Evolutionary conservation across 208 protist genomes (phyloP).

Genomic region (Strigomonas culicis): DNA sequence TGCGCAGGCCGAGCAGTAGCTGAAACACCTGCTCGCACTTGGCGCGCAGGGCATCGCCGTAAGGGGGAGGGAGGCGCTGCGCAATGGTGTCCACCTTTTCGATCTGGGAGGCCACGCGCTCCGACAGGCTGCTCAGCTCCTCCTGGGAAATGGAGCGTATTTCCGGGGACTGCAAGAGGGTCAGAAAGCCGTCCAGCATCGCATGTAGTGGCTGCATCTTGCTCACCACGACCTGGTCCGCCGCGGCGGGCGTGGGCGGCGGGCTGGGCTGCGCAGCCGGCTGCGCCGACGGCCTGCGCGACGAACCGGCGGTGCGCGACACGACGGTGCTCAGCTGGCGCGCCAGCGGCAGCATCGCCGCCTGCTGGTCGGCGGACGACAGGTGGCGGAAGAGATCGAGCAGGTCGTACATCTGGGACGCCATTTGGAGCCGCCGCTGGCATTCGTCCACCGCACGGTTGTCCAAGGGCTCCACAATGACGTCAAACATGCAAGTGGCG

Average conservation of each 20-base stretch:
- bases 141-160: conserved; percentile 17
- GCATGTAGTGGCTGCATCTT: conserved; percentile 36
- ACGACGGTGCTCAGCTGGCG: conserved; percentile 19
- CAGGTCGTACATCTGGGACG: conserved; percentile 31
- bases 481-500: conserved; percentile 15
- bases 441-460: conserved; percentile 11
- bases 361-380: conserved; percentile 25
- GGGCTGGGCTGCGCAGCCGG: background rate
- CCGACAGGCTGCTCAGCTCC: conserved; percentile 27
- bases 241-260: background rate
- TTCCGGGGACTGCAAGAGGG: conserved; percentile 36
- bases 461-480: conserved; percentile 3
- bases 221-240: conserved; percentile 2
- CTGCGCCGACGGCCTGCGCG: background rate
- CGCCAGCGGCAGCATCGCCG: conserved; percentile 38
- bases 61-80: conserved; percentile 30
- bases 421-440: conserved; percentile 25
- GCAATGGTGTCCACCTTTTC: conserved; percentile 32
- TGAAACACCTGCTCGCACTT: conserved; percentile 51
- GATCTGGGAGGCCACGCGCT: conserved; percentile 40
- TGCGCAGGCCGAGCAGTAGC: background rate
- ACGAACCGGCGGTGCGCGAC: background rate
- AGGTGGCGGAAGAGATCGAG: conserved; percentile 47
- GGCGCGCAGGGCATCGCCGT: conserved; percentile 26
- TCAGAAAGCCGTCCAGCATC: conserved; percentile 64